Conservation (phyloP, 805 yeast genomes). For the Saccharomycopsis amapae region DNA sequence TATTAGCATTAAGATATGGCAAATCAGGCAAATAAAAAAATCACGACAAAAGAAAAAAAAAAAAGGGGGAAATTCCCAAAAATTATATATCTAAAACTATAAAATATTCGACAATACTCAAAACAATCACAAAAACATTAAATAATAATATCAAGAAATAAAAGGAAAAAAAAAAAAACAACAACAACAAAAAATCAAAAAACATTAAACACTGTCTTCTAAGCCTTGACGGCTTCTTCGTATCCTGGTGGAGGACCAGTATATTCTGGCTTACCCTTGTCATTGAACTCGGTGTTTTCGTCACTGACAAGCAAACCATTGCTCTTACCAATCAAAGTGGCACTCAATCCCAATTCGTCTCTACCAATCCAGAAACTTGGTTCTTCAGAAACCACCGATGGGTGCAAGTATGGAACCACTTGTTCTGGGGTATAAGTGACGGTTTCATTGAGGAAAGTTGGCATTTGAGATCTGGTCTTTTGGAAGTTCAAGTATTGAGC, state of each 20-base stretch:
- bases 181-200: no score
- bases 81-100: no score
- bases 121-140: no score
- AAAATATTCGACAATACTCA: no score
- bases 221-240: conserved; percentile 38
- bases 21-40: no score
- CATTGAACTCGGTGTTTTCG: conserved; percentile 50
- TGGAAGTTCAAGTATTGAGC: conserved; percentile 35
- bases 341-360: conserved; percentile 62
- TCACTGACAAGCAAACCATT: conserved; percentile 52
- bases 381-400: conserved; percentile 46
- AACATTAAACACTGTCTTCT: no score
- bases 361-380: conserved; percentile 67
- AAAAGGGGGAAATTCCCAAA: no score
- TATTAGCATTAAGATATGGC: no score
- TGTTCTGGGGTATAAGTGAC: conserved; percentile 23
- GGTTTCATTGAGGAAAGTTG: conserved; percentile 27
- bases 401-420: conserved; percentile 44
- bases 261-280: conserved; percentile 46
- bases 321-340: conserved; percentile 49
- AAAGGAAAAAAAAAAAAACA: no score
- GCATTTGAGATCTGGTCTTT: conserved; percentile 36
- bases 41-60: no score
- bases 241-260: conserved; percentile 68
- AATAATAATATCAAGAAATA: no score